These are phyloP conservation scores for Beta macrorhiza DNA, from an alignment of 179 eudicot species.

Conservation along the genomic window DNA sequence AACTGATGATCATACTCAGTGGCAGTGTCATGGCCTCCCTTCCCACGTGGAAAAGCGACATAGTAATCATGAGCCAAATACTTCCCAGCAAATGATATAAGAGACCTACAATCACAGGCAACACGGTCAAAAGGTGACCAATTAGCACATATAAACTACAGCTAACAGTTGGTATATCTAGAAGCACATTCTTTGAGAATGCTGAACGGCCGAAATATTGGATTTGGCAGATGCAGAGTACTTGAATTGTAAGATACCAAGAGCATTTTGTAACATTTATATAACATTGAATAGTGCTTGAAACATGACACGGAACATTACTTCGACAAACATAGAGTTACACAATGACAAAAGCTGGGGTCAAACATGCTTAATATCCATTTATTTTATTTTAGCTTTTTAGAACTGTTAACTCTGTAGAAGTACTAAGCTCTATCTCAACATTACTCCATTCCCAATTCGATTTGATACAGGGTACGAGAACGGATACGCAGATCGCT, in stretches of 20 bases:
- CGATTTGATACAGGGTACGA: too few relatives aligned
- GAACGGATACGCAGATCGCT: too few relatives aligned
- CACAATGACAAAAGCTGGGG: not conserved
- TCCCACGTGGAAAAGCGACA: slow-evolving; percentile 46
- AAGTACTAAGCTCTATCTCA: not conserved
- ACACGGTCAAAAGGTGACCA: slow-evolving; percentile 12
- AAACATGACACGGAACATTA: not conserved
- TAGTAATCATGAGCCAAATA: slow-evolving; percentile 61
- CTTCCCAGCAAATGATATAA: slow-evolving; percentile 79
- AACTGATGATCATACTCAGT: slow-evolving; percentile 49
- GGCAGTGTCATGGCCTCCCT: slow-evolving; percentile 34
- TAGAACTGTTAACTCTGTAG: not conserved
- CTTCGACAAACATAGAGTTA: not conserved
- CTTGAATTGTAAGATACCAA: not conserved
- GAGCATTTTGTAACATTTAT: not conserved
- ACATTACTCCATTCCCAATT: too few relatives aligned
- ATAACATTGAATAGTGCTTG: not conserved
- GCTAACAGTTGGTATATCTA: not conserved
- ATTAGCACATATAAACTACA: not conserved
- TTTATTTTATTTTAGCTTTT: not conserved
- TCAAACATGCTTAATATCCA: not conserved
- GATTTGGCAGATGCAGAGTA: not conserved
- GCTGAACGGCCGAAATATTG: not conserved
- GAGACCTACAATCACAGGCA: slow-evolving; percentile 60
- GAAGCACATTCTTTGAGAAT: not conserved